A percentile compares a stretch with the other conserved stretches of the same genome.
These are phyloP conservation scores for Datisca glomerata DNA, from an alignment of 306 rosid genomes.

Conservation along the genomic window DNA sequence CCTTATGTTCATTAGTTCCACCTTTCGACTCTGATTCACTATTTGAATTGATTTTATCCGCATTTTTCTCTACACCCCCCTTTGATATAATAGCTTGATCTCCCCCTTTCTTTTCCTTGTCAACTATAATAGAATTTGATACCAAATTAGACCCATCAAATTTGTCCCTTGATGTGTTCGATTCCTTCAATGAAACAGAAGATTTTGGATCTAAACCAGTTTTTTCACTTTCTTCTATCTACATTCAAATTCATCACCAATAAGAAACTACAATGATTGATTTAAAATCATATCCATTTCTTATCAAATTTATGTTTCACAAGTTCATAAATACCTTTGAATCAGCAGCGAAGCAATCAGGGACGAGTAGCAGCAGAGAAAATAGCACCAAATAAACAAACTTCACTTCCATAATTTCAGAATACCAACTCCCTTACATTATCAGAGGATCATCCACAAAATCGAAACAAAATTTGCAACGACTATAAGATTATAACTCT, in stretches of 20 bases:
- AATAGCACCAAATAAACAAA: constrained; percentile 25
- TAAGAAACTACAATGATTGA: not conserved
- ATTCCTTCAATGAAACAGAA: not conserved
- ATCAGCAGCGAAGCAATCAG: constrained; percentile 20
- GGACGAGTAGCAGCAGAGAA: constrained; percentile 12
- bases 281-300: constrained; percentile 4
- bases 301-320: not conserved
- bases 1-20: constrained; percentile 8
- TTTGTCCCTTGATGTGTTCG: constrained; percentile 6
- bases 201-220: constrained; percentile 6
- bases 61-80: constrained; percentile 4
- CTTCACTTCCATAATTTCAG: constrained; percentile 24
- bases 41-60: constrained; percentile 12
- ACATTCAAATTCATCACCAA: constrained; percentile 11
- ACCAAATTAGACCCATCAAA: not conserved
- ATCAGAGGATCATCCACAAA: too few species aligned
- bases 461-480: too few species aligned
- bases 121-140: constrained; percentile 5
- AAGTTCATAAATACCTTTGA: constrained; percentile 14
- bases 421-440: too few species aligned
- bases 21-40: constrained; percentile 5
- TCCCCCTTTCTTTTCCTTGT: constrained; percentile 7
- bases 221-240: constrained; percentile 19
- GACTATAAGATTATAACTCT: too few species aligned
- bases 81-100: constrained; percentile 12